Percentiles rank a stretch among this genome's conserved stretches.
phyloP scores from a whole-genome alignment of 108 stramenopile genomes.

The Nannochloropsis salina region DNA sequence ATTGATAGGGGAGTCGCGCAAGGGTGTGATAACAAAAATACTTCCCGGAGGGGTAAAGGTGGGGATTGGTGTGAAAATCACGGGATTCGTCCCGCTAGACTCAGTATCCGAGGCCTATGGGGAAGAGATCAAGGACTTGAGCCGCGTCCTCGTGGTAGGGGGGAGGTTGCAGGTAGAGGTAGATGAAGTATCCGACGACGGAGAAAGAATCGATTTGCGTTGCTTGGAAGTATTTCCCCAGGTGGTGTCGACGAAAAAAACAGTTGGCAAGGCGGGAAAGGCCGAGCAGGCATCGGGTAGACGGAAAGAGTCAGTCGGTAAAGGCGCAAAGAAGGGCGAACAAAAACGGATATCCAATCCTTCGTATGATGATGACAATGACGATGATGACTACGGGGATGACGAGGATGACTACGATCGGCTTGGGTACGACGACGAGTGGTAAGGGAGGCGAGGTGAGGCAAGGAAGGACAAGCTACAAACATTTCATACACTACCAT shows the following conservation, averaged over 20 bases:
- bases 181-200: neutral
- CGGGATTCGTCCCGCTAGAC: neutral
- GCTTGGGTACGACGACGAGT: neutral
- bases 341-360: neutral
- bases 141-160: neutral
- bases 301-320: neutral
- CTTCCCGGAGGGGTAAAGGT: neutral
- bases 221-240: neutral
- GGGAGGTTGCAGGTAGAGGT: conserved; percentile 15
- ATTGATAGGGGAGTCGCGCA: neutral
- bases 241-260: neutral
- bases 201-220: neutral
- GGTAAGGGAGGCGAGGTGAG: neutral
- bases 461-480: neutral
- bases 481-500: too few relatives aligned
- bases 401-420: conserved; percentile 2
- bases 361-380: neutral
- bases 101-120: neutral
- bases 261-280: neutral
- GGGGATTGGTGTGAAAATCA: neutral
- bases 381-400: neutral
- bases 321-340: neutral
- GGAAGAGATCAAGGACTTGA: neutral
- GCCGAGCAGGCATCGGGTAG: neutral
- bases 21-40: neutral